Evolutionary conservation across 2,329 filamentous ascomycete genomes (phyloP), one percentile per base, ranked within the genome.

Genomic region (Aspergillus glaucus): DNA sequence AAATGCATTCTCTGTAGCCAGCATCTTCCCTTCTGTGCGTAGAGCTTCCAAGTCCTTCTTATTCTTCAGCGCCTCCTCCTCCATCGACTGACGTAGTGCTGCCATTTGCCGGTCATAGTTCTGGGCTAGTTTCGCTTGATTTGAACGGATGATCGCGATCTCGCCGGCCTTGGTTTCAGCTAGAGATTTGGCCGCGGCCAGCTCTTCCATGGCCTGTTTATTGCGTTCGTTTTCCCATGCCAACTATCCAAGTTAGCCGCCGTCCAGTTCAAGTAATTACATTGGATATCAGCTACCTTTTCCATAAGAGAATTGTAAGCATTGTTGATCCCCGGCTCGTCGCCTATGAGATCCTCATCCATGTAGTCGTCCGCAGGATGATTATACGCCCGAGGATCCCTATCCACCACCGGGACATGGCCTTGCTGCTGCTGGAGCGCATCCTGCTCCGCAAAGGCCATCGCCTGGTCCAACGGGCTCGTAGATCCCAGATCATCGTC

Each of bases 131-230:
- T 77, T 79, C 30, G 75, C 72, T 54, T 79, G 74, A 51, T 82
- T 82, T 17, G 76, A 72, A 12, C 82, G 75, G 15, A 85, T 75
- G 36, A 83, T 84, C 34, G 80, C 75, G 37, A 80, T 80, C 60
- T 85, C 82, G 28, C 82, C 82, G 6, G 76, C 67, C 61, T 81
- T 82, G 21, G 74, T 71, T 50, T 72, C 67, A 2, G 73, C 72
- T 36, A 70, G 60, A 10, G 64, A 63, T 54, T 66, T 74, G 17
- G 71, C 69, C 14, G 62, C 60, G 41, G 57, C 55, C 17, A 75
- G 53, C 39, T 73, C 70, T 45, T 66, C 61, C 34, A 62, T 58
- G 7, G 74, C 60, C 45, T 61, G 60, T 41, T 74, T 58, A 4
- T 74, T 62, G 45, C 62, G 61, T 48, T 74, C 66, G 44, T 66